Evolutionary conservation across 768 basidiomycete species (phyloP).

Genomic region (Agaricus subrufescens): DNA sequence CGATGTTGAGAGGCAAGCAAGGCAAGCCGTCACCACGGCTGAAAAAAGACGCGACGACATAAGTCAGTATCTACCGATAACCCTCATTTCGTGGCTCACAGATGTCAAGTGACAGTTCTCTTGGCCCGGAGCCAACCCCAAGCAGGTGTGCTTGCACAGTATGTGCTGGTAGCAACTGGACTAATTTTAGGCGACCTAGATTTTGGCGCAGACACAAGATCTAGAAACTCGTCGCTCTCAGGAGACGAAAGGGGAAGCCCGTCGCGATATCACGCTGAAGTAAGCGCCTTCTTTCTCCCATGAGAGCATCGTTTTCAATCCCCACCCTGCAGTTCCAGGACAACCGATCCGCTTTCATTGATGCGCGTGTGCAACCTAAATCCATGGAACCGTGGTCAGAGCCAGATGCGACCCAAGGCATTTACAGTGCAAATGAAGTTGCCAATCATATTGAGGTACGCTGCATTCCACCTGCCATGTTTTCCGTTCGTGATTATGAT

Average conservation of each 20-base stretch:
- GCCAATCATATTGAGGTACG: constrained; percentile 42
- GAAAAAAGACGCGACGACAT: constrained; percentile 71
- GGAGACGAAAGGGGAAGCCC: constrained; percentile 44
- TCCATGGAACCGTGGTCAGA: constrained; percentile 41
- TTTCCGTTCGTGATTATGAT: neutral
- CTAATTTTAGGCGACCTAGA: constrained; percentile 14
- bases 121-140: constrained; percentile 40
- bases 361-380: constrained; percentile 36
- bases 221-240: constrained; percentile 50
- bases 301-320: constrained; percentile 2
- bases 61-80: constrained; percentile 25
- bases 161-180: constrained; percentile 12
- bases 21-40: constrained; percentile 55
- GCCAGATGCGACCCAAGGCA: constrained; percentile 30
- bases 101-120: constrained; percentile 37
- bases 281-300: constrained; percentile 16
- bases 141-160: constrained; percentile 14
- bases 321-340: constrained; percentile 27
- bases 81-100: constrained; percentile 13
- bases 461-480: neutral
- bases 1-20: constrained; percentile 62
- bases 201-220: constrained; percentile 31
- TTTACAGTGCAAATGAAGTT: constrained; percentile 36
- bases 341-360: constrained; percentile 23
- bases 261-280: constrained; percentile 40